Conservation (phyloP, 2,329 filamentous ascomycete species). For the Diplodia intermedia region DNA sequence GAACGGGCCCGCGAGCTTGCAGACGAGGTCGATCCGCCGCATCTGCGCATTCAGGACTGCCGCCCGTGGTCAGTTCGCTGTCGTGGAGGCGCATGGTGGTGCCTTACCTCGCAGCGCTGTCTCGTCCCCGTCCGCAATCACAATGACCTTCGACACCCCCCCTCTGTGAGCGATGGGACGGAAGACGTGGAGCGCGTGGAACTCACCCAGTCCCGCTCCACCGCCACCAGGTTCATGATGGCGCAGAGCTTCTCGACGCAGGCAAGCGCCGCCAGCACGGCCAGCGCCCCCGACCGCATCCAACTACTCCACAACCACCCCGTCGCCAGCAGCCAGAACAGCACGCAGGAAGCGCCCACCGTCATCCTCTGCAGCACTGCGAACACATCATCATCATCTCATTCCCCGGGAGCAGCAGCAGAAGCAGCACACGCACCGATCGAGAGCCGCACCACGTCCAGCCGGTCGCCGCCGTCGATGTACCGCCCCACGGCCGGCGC, state of each 20-base stretch:
- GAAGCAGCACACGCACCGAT: background rate
- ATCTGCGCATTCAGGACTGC: slow-evolving; percentile 62
- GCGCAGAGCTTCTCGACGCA: slow-evolving; percentile 73
- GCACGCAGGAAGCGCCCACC: background rate
- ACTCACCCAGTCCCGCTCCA: slow-evolving; percentile 72
- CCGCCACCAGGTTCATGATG: slow-evolving; percentile 69
- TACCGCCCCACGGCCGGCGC: slow-evolving; percentile 64
- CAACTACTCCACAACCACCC: background rate
- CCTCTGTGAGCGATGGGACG: too few species aligned
- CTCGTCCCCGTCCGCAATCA: slow-evolving; percentile 52
- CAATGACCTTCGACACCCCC: slow-evolving; percentile 51
- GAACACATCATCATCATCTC: too few species aligned
- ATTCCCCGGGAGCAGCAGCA: too few species aligned
- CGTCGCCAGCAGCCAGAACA: background rate
- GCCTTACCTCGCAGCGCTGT: slow-evolving; percentile 41
- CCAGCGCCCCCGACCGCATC: background rate
- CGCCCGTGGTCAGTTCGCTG: background rate
- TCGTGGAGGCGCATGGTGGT: slow-evolving; percentile 29
- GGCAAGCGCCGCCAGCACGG: slow-evolving; percentile 58
- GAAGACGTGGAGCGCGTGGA: background rate
- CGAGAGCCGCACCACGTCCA: slow-evolving; percentile 33
- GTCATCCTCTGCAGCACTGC: slow-evolving; percentile 1
- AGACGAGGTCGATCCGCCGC: slow-evolving; percentile 65
- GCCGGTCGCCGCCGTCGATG: slow-evolving; percentile 58
- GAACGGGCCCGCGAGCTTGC: slow-evolving; percentile 64